A percentile compares a stretch with the other conserved stretches of the same genome.
Conservation (phyloP, 371 early-diverging fungal species). For the Funneliformis caledonium region DNA sequence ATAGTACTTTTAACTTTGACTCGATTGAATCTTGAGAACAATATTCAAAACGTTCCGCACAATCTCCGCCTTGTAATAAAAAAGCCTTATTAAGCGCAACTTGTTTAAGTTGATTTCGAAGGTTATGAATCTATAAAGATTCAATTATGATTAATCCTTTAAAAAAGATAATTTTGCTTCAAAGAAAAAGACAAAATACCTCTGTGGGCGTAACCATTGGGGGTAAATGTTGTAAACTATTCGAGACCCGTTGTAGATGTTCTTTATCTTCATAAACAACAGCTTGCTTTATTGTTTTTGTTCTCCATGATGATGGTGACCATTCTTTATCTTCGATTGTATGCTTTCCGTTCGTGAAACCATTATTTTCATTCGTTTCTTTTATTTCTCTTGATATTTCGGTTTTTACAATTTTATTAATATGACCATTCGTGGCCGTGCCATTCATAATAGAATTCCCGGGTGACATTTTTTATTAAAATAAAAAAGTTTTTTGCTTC, state of each 20-base stretch:
- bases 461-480: too few relatives aligned
- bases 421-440: neutral
- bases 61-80: slow-evolving; percentile 96
- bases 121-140: slow-evolving; percentile 69
- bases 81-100: slow-evolving; percentile 92
- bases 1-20: slow-evolving; percentile 90
- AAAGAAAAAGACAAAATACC: slow-evolving; percentile 52
- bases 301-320: slow-evolving; percentile 82
- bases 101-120: slow-evolving; percentile 83
- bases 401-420: neutral
- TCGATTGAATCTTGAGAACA: slow-evolving; percentile 91
- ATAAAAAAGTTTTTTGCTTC: too few relatives aligned
- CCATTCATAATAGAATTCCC: too few relatives aligned
- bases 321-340: slow-evolving; percentile 54
- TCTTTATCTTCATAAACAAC: slow-evolving; percentile 83
- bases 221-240: slow-evolving; percentile 81
- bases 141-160: neutral
- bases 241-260: slow-evolving; percentile 71
- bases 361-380: neutral
- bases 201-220: slow-evolving; percentile 90
- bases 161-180: neutral
- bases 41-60: slow-evolving; percentile 97
- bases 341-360: too few relatives aligned
- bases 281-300: slow-evolving; percentile 88
- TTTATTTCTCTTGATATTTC: neutral